These are phyloP conservation scores for Diplocarpon rosae DNA, from an alignment of 2,329 filamentous ascomycete species.

Conservation along the genomic window DNA sequence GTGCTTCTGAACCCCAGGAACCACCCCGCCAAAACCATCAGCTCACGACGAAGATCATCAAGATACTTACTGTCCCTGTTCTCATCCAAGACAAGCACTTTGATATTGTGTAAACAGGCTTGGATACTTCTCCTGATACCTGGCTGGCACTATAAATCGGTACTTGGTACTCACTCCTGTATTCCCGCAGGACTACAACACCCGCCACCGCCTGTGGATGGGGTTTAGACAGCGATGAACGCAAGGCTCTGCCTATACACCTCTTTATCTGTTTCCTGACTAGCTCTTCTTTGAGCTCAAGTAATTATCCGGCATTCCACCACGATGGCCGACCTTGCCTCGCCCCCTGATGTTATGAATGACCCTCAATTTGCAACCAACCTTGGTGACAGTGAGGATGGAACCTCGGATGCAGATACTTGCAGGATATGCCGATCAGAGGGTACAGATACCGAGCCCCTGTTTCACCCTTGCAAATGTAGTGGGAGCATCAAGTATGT, in stretches of 20 bases:
- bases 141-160: background rate
- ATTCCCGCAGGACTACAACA: background rate
- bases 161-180: background rate
- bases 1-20: no score
- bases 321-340: constrained; percentile 14
- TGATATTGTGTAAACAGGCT: no score
- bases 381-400: constrained; percentile 22
- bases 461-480: constrained; percentile 98
- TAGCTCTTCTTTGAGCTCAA: background rate
- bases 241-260: constrained; percentile 22
- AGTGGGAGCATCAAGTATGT: constrained; percentile 98
- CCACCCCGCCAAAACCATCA: no score
- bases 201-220: constrained; percentile 14
- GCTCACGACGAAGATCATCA: no score
- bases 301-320: background rate
- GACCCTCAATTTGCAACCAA: constrained; percentile 39
- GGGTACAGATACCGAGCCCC: constrained; percentile 66
- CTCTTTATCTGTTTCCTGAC: background rate
- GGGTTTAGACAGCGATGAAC: constrained; percentile 12
- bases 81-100: no score
- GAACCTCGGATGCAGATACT: constrained; percentile 47
- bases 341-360: constrained; percentile 43
- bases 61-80: no score
- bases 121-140: background rate
- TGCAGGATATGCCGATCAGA: constrained; percentile 96